These are phyloP conservation scores for Scedosporium apiospermum DNA, from an alignment of 2,329 filamentous ascomycete genomes.

Conservation along the genomic window DNA sequence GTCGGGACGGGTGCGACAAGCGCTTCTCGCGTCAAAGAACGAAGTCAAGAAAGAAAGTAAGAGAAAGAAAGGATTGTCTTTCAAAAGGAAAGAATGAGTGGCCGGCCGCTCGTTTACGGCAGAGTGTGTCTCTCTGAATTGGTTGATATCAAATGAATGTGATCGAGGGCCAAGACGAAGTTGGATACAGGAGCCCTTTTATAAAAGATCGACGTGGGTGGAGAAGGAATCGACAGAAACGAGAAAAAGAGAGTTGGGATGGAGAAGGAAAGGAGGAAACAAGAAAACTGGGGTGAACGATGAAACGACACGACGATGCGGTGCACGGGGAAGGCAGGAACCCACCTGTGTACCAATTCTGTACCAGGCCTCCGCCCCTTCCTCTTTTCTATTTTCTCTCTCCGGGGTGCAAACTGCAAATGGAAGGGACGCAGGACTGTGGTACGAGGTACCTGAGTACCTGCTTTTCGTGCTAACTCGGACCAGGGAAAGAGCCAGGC, in stretches of 20 bases:
- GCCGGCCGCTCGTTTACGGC: not conserved
- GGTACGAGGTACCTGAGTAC: not conserved
- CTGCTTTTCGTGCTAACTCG: not conserved
- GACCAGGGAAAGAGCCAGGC: not conserved
- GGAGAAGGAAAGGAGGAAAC: not conserved
- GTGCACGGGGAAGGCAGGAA: not conserved
- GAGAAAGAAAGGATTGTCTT: not conserved
- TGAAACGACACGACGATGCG: not conserved
- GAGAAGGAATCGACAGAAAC: not conserved
- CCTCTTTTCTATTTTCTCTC: too few species aligned
- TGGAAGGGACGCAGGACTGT: too few species aligned
- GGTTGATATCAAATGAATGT: not conserved
- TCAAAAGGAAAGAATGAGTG: not conserved
- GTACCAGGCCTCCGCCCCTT: not conserved
- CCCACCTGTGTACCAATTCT: not conserved
- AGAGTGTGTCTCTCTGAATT: not conserved
- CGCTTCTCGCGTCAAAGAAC: not conserved
- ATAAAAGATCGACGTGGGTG: conserved; percentile 1
- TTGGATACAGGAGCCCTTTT: not conserved
- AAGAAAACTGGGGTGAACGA: not conserved
- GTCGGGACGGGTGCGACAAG: not conserved
- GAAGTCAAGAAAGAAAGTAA: not conserved
- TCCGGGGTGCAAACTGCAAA: too few species aligned
- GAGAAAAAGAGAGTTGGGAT: not conserved
- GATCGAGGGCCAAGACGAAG: not conserved